A percentile compares a stretch with the other conserved stretches of the same genome.
phyloP scores from a whole-genome alignment of 306 rosid genomes.

The Cicer pinnatifidum region DNA sequence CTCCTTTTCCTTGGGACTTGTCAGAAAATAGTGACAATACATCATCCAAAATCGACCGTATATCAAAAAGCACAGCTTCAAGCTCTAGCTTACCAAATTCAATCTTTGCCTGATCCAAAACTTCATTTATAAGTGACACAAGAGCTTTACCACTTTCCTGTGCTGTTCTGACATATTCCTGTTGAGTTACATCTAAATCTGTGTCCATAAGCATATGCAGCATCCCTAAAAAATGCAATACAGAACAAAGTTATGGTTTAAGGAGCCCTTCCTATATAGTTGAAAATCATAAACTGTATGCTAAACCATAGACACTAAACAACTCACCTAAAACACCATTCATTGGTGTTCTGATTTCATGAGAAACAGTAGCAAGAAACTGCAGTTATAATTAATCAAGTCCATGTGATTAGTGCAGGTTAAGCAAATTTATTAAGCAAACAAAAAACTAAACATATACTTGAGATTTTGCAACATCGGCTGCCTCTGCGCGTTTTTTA shows the following conservation, averaged over 20 bases:
- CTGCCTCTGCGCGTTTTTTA: slow-evolving; percentile 87
- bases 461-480: slow-evolving; percentile 98
- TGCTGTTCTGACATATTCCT: slow-evolving; percentile 86
- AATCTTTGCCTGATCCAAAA: slow-evolving; percentile 96
- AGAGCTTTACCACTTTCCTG: slow-evolving; percentile 96
- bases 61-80: slow-evolving; percentile 80
- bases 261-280: slow-evolving; percentile 18
- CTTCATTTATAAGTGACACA: slow-evolving; percentile 89
- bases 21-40: slow-evolving; percentile 88
- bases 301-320: neutral
- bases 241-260: slow-evolving; percentile 28
- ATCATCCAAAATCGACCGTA: slow-evolving; percentile 81
- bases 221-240: slow-evolving; percentile 77
- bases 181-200: slow-evolving; percentile 84
- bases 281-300: neutral
- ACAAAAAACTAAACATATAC: slow-evolving; percentile 47
- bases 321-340: slow-evolving; percentile 95
- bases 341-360: slow-evolving; percentile 99
- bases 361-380: slow-evolving; percentile 99
- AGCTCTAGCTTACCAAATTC: slow-evolving; percentile 98
- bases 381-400: slow-evolving; percentile 45
- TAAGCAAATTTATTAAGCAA: too few species aligned
- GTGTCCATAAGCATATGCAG: slow-evolving; percentile 98
- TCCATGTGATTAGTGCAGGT: too few species aligned
- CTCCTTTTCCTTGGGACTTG: slow-evolving; percentile 91